A percentile compares a stretch with the other conserved stretches of the same genome.
These are phyloP conservation scores for Lachnellula arida DNA, from an alignment of 2,329 filamentous ascomycete genomes.

Conservation along the genomic window DNA sequence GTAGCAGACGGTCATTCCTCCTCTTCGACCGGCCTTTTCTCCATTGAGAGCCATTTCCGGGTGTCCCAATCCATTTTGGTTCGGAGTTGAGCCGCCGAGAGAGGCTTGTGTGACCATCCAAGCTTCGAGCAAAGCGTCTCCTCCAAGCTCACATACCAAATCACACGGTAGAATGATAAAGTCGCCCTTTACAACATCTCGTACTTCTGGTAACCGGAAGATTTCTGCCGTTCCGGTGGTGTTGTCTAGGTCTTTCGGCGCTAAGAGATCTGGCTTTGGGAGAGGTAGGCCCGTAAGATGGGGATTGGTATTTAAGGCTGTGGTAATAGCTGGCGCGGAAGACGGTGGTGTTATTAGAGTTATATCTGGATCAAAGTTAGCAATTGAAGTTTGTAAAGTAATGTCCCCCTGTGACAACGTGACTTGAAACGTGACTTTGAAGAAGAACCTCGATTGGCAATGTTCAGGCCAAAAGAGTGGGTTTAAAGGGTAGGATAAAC, in stretches of 20 bases:
- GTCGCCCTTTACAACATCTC: constrained; percentile 72
- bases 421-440: neutral
- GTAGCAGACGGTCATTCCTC: constrained; percentile 87
- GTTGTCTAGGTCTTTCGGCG: constrained; percentile 70
- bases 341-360: constrained; percentile 60
- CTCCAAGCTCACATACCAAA: constrained; percentile 82
- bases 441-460: too few relatives aligned
- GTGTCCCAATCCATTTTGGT: constrained; percentile 37
- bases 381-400: neutral
- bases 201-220: constrained; percentile 77
- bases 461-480: neutral
- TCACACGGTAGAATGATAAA: constrained; percentile 93
- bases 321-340: constrained; percentile 61
- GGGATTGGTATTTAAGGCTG: constrained; percentile 72
- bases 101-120: constrained; percentile 86
- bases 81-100: constrained; percentile 56
- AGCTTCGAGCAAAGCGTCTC: constrained; percentile 76
- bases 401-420: neutral
- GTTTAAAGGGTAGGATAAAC: neutral
- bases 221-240: constrained; percentile 89
- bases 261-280: constrained; percentile 69
- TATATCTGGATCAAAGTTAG: constrained; percentile 44
- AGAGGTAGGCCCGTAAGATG: constrained; percentile 68
- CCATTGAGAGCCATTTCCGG: constrained; percentile 47
- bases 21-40: constrained; percentile 58